Evolutionary conservation across 352 stramenopile genomes (phyloP).

Genomic region (Peronospora farinosa): DNA sequence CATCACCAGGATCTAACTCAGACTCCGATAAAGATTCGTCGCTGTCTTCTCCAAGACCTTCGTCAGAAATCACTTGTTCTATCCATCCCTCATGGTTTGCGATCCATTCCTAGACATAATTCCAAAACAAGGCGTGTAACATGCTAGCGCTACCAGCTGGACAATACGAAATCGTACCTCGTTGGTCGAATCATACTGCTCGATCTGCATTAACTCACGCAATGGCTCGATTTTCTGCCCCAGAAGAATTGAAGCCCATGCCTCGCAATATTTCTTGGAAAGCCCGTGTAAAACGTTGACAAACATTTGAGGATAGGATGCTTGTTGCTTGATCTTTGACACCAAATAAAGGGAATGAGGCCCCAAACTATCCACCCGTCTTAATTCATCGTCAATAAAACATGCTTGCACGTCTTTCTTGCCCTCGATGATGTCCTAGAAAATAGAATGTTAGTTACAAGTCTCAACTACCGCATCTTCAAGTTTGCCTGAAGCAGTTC

Average conservation of each 20-base stretch:
- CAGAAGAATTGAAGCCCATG: conserved; percentile 52
- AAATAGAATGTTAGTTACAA: conserved; percentile 3
- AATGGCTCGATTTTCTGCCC: conserved; percentile 62
- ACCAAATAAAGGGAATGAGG: conserved; percentile 54
- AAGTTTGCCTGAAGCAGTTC: conserved; percentile 1
- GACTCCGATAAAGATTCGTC: conserved; percentile 38
- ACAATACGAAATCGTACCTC: conserved; percentile 36
- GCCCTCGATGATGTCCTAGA: conserved; percentile 18
- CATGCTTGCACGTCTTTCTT: conserved; percentile 5
- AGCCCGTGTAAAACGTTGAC: conserved; percentile 45
- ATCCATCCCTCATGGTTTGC: conserved; percentile 63
- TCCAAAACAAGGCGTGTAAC: background rate
- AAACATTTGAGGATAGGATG: conserved; percentile 44
- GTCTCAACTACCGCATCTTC: background rate
- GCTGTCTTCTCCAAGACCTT: conserved; percentile 34
- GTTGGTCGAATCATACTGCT: conserved; percentile 70
- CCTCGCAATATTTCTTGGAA: conserved; percentile 60
- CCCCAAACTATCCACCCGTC: conserved; percentile 32
- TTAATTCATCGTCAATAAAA: conserved; percentile 68
- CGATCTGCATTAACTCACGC: conserved; percentile 47
- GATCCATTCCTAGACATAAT: conserved; percentile 59
- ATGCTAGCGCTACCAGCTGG: background rate
- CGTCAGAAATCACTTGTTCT: conserved; percentile 56
- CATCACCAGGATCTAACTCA: conserved; percentile 40
- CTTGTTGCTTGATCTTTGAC: conserved; percentile 37